A percentile compares a stretch with the other conserved stretches of the same genome.
phyloP scores from a whole-genome alignment of 1,284 basidiomycete genomes.

The Austroboletus niveus region DNA sequence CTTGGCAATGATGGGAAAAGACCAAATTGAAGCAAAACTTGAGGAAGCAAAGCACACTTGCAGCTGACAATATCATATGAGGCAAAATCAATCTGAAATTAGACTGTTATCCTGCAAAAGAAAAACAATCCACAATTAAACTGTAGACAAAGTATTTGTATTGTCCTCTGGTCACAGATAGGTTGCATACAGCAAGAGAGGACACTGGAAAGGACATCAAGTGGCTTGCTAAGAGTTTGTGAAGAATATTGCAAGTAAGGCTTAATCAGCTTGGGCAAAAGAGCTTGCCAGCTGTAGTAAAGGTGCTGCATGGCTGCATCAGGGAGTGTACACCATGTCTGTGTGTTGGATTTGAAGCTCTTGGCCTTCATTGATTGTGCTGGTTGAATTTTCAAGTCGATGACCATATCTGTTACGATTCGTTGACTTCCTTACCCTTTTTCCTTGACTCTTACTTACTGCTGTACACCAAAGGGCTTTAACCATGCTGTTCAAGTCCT shows the following conservation, averaged over 20 bases:
- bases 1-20: slow-evolving; percentile 2
- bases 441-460: no score
- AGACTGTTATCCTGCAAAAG: background rate
- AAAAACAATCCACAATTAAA: background rate
- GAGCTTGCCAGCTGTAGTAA: background rate
- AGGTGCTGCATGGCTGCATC: no score
- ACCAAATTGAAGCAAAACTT: background rate
- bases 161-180: background rate
- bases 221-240: background rate
- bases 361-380: no score
- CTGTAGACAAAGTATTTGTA: background rate
- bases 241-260: background rate
- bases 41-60: background rate
- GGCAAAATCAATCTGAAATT: background rate
- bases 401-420: no score
- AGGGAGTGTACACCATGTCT: no score
- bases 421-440: no score
- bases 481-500: no score
- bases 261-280: background rate
- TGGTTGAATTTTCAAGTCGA: no score
- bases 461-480: no score
- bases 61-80: background rate
- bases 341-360: no score
- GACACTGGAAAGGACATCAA: background rate
- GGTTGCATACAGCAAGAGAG: background rate